These are phyloP conservation scores for Capsaspora owczarzaki DNA, from an alignment of 78 protist genomes.

Conservation along the genomic window DNA sequence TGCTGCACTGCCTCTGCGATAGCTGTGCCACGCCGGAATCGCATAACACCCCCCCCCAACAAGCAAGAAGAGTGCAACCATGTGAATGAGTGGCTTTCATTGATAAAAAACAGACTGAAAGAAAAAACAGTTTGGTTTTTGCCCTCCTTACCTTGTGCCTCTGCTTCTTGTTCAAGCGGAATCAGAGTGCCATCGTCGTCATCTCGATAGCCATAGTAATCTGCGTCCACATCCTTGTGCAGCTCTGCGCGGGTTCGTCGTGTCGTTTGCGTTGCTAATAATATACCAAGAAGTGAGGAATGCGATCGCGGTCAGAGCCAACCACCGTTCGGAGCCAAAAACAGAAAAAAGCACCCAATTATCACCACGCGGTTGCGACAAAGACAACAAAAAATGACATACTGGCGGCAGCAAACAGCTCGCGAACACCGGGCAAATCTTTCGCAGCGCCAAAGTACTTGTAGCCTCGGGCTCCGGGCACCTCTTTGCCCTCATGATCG, in stretches of 20 bases:
- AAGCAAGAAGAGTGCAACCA: no score
- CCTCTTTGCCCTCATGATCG: neutral
- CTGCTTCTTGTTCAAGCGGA: slow-evolving; percentile 31
- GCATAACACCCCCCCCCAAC: no score
- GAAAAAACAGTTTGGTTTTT: no score
- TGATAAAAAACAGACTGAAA: no score
- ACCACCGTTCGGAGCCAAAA: neutral
- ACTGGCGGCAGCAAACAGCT: slow-evolving; percentile 39
- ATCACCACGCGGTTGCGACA: neutral
- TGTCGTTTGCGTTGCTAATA: neutral
- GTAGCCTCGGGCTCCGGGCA: slow-evolving; percentile 34
- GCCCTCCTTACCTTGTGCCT: neutral
- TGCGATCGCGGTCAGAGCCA: neutral
- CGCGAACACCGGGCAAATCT: slow-evolving; percentile 90
- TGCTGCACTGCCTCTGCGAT: no score
- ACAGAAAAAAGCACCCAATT: neutral
- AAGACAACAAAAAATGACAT: neutral
- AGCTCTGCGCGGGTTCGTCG: slow-evolving; percentile 42
- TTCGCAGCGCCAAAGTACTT: slow-evolving; percentile 90
- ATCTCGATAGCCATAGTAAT: slow-evolving; percentile 84
- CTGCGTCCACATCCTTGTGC: slow-evolving; percentile 59
- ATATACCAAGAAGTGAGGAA: neutral
- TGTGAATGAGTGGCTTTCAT: no score
- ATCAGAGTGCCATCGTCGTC: slow-evolving; percentile 76
- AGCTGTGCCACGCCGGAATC: no score